phyloP scores from a whole-genome alignment of 257 asterid species.

The Cynanchum wilfordii region DNA sequence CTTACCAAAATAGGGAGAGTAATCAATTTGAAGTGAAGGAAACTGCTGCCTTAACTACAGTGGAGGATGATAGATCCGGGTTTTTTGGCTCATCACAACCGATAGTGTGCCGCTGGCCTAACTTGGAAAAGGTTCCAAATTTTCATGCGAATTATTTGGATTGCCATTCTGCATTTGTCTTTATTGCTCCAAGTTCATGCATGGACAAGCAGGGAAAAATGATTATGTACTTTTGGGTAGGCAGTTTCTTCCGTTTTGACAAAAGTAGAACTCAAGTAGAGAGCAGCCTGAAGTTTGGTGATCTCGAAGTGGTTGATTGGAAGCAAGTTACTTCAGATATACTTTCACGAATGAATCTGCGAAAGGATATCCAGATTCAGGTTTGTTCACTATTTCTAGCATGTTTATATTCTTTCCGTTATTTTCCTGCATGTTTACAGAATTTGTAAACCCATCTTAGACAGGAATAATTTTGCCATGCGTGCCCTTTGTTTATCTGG shows the following conservation, averaged over 20 bases:
- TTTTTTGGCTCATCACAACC: conserved; percentile 22
- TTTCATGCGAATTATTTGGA: conserved; percentile 28
- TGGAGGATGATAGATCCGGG: conserved; percentile 19
- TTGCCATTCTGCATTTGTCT: conserved; percentile 33
- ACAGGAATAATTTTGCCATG: neutral
- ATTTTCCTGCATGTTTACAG: neutral
- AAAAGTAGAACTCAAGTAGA: conserved; percentile 12
- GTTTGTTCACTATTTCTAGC: conserved; percentile 19
- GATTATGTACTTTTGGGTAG: conserved; percentile 39
- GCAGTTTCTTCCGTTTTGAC: conserved; percentile 27
- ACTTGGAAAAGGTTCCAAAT: conserved; percentile 31
- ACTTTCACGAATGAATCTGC: conserved; percentile 33
- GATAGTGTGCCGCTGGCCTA: conserved; percentile 37
- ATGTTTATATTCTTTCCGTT: neutral
- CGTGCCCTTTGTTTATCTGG: neutral
- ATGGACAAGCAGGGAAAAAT: conserved; percentile 20
- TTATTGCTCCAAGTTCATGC: conserved; percentile 23
- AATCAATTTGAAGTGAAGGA: conserved; percentile 18
- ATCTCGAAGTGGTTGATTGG: conserved; percentile 32
- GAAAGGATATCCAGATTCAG: conserved; percentile 34
- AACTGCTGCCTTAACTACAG: conserved; percentile 12
- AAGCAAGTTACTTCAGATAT: conserved; percentile 27
- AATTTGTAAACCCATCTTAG: no score
- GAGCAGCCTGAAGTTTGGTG: conserved; percentile 17
- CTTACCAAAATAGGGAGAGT: conserved; percentile 10